A percentile compares a stretch with the other conserved stretches of the same genome.
These are phyloP conservation scores for Trichomonascus vanleenenianus DNA, from an alignment of 805 yeast species.

Conservation along the genomic window DNA sequence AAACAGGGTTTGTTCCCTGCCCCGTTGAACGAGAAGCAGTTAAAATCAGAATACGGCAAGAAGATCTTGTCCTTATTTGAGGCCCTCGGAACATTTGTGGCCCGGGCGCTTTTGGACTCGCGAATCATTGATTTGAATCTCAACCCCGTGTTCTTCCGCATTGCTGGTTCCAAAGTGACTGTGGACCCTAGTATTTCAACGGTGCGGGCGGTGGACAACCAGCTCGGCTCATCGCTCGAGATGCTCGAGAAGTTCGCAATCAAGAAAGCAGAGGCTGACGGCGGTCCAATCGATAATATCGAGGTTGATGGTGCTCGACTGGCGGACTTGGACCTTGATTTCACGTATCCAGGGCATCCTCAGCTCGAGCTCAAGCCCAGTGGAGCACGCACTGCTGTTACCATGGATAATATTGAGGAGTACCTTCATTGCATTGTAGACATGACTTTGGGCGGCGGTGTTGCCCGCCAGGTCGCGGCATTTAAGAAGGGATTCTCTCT, in stretches of 20 bases:
- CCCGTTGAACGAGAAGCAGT: conserved; percentile 36
- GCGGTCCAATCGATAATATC: conserved; percentile 9
- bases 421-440: conserved; percentile 55
- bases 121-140: conserved; percentile 78
- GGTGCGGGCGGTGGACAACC: conserved; percentile 47
- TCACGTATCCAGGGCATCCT: conserved; percentile 71
- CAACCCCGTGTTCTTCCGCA: conserved; percentile 59
- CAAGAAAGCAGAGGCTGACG: conserved; percentile 10
- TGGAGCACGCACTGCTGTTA: conserved; percentile 48
- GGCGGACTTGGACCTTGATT: conserved; percentile 51
- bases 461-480: conserved; percentile 52
- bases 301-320: conserved; percentile 35
- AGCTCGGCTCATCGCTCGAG: conserved; percentile 49
- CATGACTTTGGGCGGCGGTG: conserved; percentile 53
- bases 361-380: conserved; percentile 46
- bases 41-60: conserved; percentile 30
- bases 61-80: conserved; percentile 48
- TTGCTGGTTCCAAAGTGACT: conserved; percentile 26
- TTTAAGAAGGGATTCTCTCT: conserved; percentile 76
- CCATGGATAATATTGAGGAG: conserved; percentile 43
- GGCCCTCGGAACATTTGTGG: conserved; percentile 73
- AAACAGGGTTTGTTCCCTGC: conserved; percentile 64
- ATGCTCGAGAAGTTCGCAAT: conserved; percentile 39
- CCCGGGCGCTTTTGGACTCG: conserved; percentile 81
- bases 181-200: conserved; percentile 28